Conservation (phyloP, 208 protist genomes). For the Acanthamoeba comandoni region DNA sequence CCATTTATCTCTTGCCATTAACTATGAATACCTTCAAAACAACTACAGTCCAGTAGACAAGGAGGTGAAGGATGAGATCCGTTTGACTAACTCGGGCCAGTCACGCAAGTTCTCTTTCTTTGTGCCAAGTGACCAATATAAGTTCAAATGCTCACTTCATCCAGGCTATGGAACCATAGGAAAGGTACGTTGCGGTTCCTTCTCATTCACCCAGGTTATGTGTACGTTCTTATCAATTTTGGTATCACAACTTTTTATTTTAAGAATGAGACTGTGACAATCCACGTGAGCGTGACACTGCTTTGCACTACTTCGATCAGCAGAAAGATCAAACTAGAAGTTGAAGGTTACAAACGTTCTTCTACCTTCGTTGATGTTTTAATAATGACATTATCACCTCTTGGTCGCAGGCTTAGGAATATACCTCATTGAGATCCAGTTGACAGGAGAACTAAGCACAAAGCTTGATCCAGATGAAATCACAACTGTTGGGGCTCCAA, state of each 20-base stretch:
- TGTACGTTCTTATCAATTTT: no score
- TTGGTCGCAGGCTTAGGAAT: conserved; percentile 13
- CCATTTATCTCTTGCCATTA: no score
- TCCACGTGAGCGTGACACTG: conserved; percentile 34
- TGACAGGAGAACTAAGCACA: conserved; percentile 19
- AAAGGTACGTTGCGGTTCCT: conserved; percentile 13
- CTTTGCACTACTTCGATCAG: conserved; percentile 28
- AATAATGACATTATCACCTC: no score
- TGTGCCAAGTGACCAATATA: conserved; percentile 43
- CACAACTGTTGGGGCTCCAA: conserved; percentile 34
- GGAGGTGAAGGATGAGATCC: no score
- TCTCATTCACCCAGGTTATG: no score
- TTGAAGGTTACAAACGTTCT: neutral
- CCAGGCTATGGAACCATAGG: conserved; percentile 29
- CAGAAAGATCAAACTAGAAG: conserved; percentile 40
- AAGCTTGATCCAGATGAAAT: conserved; percentile 69
- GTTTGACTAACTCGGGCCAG: neutral
- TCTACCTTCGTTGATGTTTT: no score
- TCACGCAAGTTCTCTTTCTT: conserved; percentile 67
- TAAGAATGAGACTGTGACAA: no score
- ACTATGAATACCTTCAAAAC: no score
- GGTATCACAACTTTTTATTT: no score
- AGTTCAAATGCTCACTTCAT: conserved; percentile 40
- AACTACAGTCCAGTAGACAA: no score
- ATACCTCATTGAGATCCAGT: conserved; percentile 31